Evolutionary conservation across 345 rosid genomes (phyloP).

Genomic region (Populus ilicifolia): DNA sequence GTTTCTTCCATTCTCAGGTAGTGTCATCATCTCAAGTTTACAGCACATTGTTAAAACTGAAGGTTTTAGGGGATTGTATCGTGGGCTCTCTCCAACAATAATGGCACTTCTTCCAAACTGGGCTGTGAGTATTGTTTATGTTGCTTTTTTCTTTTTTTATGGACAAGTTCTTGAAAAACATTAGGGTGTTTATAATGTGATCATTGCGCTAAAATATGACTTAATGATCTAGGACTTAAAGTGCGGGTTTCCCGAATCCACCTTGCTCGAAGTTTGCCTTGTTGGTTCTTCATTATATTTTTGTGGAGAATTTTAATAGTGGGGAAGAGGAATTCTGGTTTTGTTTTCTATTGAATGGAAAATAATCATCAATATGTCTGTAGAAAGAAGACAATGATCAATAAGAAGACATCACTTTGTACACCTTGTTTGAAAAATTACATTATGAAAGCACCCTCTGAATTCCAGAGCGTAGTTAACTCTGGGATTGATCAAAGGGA

Average conservation of each 20-base stretch:
- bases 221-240: neutral
- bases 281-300: neutral
- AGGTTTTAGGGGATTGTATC: conserved; percentile 80
- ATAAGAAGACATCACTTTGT: neutral
- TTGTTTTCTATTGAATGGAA: neutral
- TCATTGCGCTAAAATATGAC: neutral
- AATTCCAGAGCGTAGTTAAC: neutral
- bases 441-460: neutral
- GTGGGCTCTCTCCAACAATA: conserved; percentile 93
- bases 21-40: conserved; percentile 67
- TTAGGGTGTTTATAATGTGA: neutral
- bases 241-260: neutral
- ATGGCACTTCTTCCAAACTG: conserved; percentile 91
- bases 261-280: neutral
- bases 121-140: conserved; percentile 63
- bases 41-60: conserved; percentile 59
- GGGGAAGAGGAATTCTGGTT: neutral
- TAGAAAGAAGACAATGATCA: neutral
- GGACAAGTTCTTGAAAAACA: neutral
- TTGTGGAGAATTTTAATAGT: neutral
- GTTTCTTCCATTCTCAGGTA: conserved; percentile 42
- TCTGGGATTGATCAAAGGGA: conserved; percentile 1
- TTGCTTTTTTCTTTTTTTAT: neutral
- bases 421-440: neutral
- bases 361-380: neutral